Evolutionary conservation across 2,329 filamentous ascomycete genomes (phyloP), one percentile per base, ranked within the genome.

Genomic region (Trichoderma aggressivum): DNA sequence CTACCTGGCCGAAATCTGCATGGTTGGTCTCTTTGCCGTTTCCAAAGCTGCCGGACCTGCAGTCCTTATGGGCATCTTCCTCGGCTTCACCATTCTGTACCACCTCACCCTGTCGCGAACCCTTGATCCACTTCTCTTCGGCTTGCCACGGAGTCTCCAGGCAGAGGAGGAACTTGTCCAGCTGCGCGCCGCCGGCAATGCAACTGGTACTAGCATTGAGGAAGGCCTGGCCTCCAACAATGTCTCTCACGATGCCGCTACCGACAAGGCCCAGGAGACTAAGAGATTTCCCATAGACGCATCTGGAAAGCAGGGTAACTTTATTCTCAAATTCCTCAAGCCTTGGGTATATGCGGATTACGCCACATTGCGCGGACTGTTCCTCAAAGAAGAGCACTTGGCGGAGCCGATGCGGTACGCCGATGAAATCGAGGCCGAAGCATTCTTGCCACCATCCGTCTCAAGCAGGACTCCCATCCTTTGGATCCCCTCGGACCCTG

Each of bases 1-100:
- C 61, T 97, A 97, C 80, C 83, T 97, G 16, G 88, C 91, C 1
- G 90, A 95, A 76, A 82, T 94, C 70, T 94, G 92, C 79, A 84
- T 97, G 75, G 89, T 97, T 73, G 94, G 94, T 66, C 86, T 97
- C 47, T 96, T 97, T 78, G 89, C 88, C 56, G 89, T 95, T 70
- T 88, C 88, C 82, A 82, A 84, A 66, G 87, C 89, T 1, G 78
- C 90, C 14, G 92, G 92, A 1, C 94, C 93, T 1, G 81, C 95
- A 71, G 84, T 93, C 34, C 82, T 97, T 47, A 94, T 94, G 87
- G 87, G 91, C 70, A 82, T 92, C 74, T 92, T 94, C 81, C 84
- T 95, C 70, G 79, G 96, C 78, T 92, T 95, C 80, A 90, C 91
- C 16, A 83, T 92, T 21, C 84, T 97, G 28, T 94, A 92, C 81